A percentile compares a stretch with the other conserved stretches of the same genome.
These are phyloP conservation scores for Paxillus ammoniavirescens DNA, from an alignment of 768 basidiomycete species.

Conservation along the genomic window DNA sequence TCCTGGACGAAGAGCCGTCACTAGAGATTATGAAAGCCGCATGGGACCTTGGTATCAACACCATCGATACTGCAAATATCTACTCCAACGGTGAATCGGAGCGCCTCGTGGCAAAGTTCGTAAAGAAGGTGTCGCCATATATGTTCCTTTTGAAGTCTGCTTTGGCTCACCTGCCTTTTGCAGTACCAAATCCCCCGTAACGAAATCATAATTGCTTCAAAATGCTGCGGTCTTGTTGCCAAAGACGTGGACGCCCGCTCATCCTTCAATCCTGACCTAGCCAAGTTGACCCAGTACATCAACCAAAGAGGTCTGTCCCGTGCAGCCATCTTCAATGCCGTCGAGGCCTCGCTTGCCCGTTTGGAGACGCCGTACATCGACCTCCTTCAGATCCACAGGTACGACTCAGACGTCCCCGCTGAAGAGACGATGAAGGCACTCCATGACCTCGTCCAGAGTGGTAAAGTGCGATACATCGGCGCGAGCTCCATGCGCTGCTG, in stretches of 20 bases:
- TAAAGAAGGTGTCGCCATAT: constrained; percentile 30
- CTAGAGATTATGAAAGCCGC: constrained; percentile 37
- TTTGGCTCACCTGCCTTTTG: neutral
- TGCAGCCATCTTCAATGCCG: constrained; percentile 37
- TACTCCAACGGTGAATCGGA: constrained; percentile 40
- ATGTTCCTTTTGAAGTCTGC: neutral
- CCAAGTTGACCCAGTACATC: constrained; percentile 16
- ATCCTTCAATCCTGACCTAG: neutral
- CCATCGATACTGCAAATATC: constrained; percentile 39
- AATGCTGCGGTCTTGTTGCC: constrained; percentile 19
- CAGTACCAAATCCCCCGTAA: constrained; percentile 33
- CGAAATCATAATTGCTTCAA: constrained; percentile 32
- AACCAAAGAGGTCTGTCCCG: constrained; percentile 37
- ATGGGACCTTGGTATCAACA: constrained; percentile 39
- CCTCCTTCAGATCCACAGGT: constrained; percentile 46
- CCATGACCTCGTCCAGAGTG: constrained; percentile 46
- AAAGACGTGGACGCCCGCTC: constrained; percentile 1
- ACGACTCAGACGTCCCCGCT: constrained; percentile 34
- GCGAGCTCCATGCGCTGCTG: constrained; percentile 47
- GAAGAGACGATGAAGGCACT: constrained; percentile 52
- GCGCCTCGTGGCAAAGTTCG: constrained; percentile 34
- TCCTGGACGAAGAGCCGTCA: constrained; percentile 28
- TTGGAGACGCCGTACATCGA: constrained; percentile 38
- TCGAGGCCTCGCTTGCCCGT: constrained; percentile 36
- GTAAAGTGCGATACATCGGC: constrained; percentile 52